phyloP scores from a whole-genome alignment of 208 protist genomes.

The Acanthamoeba healyi region DNA sequence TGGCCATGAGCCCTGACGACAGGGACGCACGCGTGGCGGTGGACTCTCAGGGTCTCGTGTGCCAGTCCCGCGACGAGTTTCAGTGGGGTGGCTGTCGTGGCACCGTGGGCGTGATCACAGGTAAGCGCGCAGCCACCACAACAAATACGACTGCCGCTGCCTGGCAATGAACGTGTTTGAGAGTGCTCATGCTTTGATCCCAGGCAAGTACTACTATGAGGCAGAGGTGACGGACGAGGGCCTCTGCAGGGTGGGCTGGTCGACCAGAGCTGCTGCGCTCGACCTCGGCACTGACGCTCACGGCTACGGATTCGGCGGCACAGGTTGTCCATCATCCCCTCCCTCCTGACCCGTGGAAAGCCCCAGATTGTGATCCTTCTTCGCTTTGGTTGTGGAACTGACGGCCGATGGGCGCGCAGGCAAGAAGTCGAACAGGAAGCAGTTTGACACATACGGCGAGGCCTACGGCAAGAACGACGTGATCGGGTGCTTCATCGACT shows the following conservation, averaged over 20 bases:
- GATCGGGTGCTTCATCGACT: slow-evolving; percentile 83
- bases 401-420: slow-evolving; percentile 52
- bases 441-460: slow-evolving; percentile 84
- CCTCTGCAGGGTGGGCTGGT: slow-evolving; percentile 85
- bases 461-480: slow-evolving; percentile 80
- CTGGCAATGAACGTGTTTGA: not conserved
- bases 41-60: slow-evolving; percentile 45
- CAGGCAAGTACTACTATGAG: slow-evolving; percentile 85
- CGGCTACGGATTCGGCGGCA: slow-evolving; percentile 83
- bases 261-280: slow-evolving; percentile 30
- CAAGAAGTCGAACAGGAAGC: slow-evolving; percentile 82
- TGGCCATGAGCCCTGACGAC: slow-evolving; percentile 41
- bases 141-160: not conserved
- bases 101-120: slow-evolving; percentile 50
- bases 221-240: slow-evolving; percentile 82
- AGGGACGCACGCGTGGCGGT: slow-evolving; percentile 76
- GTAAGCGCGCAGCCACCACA: not conserved
- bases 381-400: not conserved
- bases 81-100: slow-evolving; percentile 70
- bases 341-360: too few relatives aligned
- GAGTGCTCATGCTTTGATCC: not conserved
- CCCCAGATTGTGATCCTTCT: not conserved
- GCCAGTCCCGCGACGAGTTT: slow-evolving; percentile 53
- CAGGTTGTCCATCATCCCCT: not conserved
- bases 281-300: slow-evolving; percentile 84